Evolutionary conservation across 306 rosid genomes (phyloP).

Genomic region (Glycine latifolia): DNA sequence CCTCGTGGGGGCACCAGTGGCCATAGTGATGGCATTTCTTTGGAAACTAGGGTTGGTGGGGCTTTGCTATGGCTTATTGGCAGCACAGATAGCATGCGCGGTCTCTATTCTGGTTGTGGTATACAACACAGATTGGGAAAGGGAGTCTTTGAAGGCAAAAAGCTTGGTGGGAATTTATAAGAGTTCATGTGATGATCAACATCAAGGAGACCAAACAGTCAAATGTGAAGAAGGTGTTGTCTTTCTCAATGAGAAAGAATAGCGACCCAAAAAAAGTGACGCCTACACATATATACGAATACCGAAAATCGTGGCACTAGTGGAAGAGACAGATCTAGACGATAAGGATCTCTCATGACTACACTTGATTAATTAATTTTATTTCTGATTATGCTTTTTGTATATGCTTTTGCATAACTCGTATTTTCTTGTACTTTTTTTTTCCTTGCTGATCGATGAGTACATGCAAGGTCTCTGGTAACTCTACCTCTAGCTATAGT

Average conservation of each 20-base stretch:
- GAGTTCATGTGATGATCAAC: background rate
- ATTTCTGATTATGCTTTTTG: slow-evolving; percentile 38
- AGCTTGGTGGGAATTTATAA: slow-evolving; percentile 57
- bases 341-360: slow-evolving; percentile 16
- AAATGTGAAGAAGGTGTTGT: slow-evolving; percentile 55
- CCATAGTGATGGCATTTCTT: slow-evolving; percentile 59
- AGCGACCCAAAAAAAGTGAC: background rate
- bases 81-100: slow-evolving; percentile 71
- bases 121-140: slow-evolving; percentile 71
- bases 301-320: background rate
- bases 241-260: slow-evolving; percentile 44
- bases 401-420: slow-evolving; percentile 39
- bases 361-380: slow-evolving; percentile 16
- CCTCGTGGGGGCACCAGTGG: slow-evolving; percentile 78
- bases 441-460: slow-evolving; percentile 10
- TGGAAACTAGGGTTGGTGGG: slow-evolving; percentile 68
- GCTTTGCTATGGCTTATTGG: slow-evolving; percentile 70
- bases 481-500: slow-evolving; percentile 15
- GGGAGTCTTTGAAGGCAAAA: slow-evolving; percentile 63
- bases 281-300: background rate
- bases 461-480: slow-evolving; percentile 30
- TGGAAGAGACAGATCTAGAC: background rate
- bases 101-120: slow-evolving; percentile 62
- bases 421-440: background rate
- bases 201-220: slow-evolving; percentile 30